Conservation (phyloP, 148 eudicot genomes). For the Amaranthus hypochondriacus region DNA sequence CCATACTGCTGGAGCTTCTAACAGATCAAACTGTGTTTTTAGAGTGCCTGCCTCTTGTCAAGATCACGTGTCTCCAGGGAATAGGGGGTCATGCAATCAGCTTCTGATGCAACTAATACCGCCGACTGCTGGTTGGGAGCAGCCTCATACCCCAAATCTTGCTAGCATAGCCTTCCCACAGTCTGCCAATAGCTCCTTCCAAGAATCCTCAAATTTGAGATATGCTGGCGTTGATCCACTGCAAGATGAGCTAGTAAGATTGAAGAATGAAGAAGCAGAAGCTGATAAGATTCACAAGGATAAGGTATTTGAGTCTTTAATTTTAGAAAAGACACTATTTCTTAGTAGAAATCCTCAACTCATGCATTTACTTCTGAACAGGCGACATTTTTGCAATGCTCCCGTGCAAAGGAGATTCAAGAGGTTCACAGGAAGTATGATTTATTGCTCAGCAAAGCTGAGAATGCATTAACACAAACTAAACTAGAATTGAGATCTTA, state of each 20-base stretch:
- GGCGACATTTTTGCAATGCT: conserved; percentile 32
- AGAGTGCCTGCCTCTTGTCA: conserved; percentile 10
- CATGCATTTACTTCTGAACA: conserved; percentile 24
- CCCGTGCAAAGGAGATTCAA: conserved; percentile 43
- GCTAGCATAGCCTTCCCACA: not conserved
- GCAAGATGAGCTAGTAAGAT: conserved; percentile 34
- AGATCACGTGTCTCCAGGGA: conserved; percentile 2
- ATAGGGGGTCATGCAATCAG: not conserved
- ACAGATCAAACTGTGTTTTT: not conserved
- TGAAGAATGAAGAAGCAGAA: conserved; percentile 27
- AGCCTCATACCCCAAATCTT: not conserved
- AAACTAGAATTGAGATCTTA: conserved; percentile 27
- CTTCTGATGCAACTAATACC: conserved; percentile 1
- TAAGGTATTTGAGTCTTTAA: conserved; percentile 27
- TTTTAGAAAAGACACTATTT: not conserved
- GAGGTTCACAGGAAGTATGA: conserved; percentile 46
- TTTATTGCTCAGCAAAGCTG: conserved; percentile 29
- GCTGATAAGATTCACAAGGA: conserved; percentile 34
- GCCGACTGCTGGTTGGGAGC: conserved; percentile 11
- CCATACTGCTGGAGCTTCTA: conserved; percentile 5
- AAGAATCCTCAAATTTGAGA: conserved; percentile 13
- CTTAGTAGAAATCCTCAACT: not conserved
- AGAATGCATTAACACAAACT: conserved; percentile 28
- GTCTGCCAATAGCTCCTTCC: conserved; percentile 12
- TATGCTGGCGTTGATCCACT: conserved; percentile 23